Evolutionary conservation across 2,329 filamentous ascomycete genomes (phyloP).

Genomic region (Monilinia fructigena): DNA sequence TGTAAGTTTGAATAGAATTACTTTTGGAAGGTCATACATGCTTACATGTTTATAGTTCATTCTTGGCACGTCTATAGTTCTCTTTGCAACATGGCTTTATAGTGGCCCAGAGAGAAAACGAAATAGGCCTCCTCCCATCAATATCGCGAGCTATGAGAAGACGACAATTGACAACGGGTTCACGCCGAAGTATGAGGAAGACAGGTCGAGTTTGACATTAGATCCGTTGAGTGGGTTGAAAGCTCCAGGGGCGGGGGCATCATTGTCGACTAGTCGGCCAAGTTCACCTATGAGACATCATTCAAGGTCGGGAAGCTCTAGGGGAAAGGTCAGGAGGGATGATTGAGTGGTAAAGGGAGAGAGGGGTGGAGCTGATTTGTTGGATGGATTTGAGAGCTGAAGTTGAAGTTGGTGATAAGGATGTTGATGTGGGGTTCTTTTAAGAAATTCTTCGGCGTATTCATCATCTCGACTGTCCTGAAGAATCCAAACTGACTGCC

Average conservation of each 20-base stretch:
- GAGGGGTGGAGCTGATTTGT: not conserved
- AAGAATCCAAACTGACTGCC: not conserved
- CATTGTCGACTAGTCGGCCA: slow-evolving; percentile 52
- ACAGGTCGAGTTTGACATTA: slow-evolving; percentile 36
- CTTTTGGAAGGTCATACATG: not conserved
- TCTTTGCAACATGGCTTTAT: slow-evolving; percentile 84
- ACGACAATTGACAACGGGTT: slow-evolving; percentile 41
- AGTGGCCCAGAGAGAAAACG: slow-evolving; percentile 62
- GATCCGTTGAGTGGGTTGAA: slow-evolving; percentile 40
- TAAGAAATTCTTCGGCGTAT: slow-evolving; percentile 1
- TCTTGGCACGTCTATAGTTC: slow-evolving; percentile 73
- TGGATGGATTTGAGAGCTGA: not conserved
- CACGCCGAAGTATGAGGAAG: slow-evolving; percentile 38
- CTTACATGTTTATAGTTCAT: slow-evolving; percentile 62
- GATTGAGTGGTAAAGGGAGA: slow-evolving; percentile 33
- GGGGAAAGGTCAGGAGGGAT: slow-evolving; percentile 42
- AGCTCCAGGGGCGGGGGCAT: slow-evolving; percentile 42
- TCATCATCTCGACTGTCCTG: not conserved
- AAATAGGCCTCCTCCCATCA: slow-evolving; percentile 62
- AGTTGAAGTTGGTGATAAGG: not conserved
- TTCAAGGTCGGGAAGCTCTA: slow-evolving; percentile 43
- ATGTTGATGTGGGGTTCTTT: not conserved
- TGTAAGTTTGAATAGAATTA: slow-evolving; percentile 52
- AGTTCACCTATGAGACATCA: slow-evolving; percentile 48
- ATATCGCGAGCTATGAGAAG: slow-evolving; percentile 76